These are phyloP conservation scores for Ophiostoma pallidulum DNA, from an alignment of 2,329 filamentous ascomycete species.

Conservation along the genomic window DNA sequence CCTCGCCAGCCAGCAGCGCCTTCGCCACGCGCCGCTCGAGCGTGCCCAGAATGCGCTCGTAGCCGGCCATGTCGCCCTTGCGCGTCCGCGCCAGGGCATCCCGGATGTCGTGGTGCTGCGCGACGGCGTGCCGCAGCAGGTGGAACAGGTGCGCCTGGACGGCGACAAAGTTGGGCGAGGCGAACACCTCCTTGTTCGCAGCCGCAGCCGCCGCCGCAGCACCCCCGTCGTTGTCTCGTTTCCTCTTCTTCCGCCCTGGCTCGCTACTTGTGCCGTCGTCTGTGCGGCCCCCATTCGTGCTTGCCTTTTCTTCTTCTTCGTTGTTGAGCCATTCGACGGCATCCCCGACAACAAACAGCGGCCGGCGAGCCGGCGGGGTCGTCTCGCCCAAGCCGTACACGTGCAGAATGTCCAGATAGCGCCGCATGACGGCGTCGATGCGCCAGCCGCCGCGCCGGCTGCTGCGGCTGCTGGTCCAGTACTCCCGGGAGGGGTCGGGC, in stretches of 20 bases:
- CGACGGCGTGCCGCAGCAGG: conserved; percentile 72
- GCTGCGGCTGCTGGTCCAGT: conserved; percentile 62
- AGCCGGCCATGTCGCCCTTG: conserved; percentile 62
- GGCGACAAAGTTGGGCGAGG: conserved; percentile 57
- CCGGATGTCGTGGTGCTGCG: conserved; percentile 70
- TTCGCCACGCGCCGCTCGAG: conserved; percentile 67
- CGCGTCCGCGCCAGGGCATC: conserved; percentile 66
- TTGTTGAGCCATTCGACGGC: conserved; percentile 21
- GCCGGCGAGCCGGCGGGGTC: conserved; percentile 56
- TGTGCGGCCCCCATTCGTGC: conserved; percentile 25
- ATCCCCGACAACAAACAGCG: conserved; percentile 62
- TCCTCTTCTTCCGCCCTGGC: conserved; percentile 44
- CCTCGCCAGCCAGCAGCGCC: conserved; percentile 63
- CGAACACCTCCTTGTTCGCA: conserved; percentile 14
- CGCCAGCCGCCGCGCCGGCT: conserved; percentile 71
- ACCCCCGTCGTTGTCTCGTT: conserved; percentile 21
- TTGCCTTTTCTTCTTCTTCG: conserved; percentile 26
- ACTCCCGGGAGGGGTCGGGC: conserved; percentile 52
- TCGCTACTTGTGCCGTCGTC: conserved; percentile 16
- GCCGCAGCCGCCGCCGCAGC: neutral
- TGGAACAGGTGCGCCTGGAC: conserved; percentile 94
- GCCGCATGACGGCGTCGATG: conserved; percentile 75
- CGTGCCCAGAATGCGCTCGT: conserved; percentile 65
- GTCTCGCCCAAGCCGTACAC: conserved; percentile 58
- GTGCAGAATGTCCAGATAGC: conserved; percentile 88